Evolutionary conservation across 306 rosid species (phyloP), one percentile per base, ranked within the genome.

Genomic region (Alnus rubra): DNA sequence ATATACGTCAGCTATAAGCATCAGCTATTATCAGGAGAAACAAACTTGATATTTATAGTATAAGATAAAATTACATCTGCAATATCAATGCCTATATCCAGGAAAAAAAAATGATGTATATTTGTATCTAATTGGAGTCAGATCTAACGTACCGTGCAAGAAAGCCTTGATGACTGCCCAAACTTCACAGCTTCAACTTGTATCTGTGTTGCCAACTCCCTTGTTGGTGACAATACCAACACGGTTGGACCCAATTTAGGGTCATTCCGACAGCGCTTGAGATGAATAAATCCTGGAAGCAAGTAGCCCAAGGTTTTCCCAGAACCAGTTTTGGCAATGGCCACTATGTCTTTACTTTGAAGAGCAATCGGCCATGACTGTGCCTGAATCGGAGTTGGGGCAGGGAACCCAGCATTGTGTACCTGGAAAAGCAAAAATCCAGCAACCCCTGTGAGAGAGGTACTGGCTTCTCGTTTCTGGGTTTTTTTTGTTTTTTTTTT

Each of bases 361-460:
- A 96, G 91, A 83, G 97, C 97, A 89, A 96, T 88, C 2, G 99
- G 99, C 99, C 99, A 96, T n/a, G 99, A 93, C 81, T 96, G 99
- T 70, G 98, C 99, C 88, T 96, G 99, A 84, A 96, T 96, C 76
- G 99, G 97, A 71, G 99, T 96, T 47, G 99, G 99, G 83, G 99
- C 82, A 79, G 98, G 90, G 87, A 93, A 96, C 74, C 99, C 99
- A 80, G 98, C 99, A 83, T 76, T 88, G 73, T 93, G 97, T 88
- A 93, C 99, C 99, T 96, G 92, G 85, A 89, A 90, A 88, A 82
- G 82, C 83, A 90, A 83, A 91, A 91, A 87, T 85, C 92, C 95
- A 87, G 88, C 84, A 88, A 78, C 81, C 79, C 84, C 84, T 68
- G 74, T 84, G 73, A 87, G 87, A 78, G 83, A 80, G 47, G 77